Percentiles rank a stretch among this genome's conserved stretches.
Conservation (phyloP, 2,329 filamentous ascomycete genomes). For the Fusarium sp. region DNA sequence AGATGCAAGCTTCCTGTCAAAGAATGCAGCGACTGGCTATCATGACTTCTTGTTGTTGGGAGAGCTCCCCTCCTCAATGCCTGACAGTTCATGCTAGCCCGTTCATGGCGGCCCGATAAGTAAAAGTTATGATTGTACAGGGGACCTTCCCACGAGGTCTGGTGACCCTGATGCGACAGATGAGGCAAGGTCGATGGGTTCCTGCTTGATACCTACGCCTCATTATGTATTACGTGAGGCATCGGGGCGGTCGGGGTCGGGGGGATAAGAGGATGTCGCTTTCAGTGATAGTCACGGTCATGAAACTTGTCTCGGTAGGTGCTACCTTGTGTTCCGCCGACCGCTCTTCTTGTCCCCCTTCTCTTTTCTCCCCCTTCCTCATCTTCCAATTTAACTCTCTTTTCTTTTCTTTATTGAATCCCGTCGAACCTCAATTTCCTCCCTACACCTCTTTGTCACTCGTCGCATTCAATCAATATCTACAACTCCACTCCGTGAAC, state of each 20-base stretch:
- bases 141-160: constrained; percentile 22
- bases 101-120: constrained; percentile 32
- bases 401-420: not conserved
- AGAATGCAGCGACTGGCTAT: constrained; percentile 27
- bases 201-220: constrained; percentile 28
- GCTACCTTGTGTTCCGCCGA: constrained; percentile 31
- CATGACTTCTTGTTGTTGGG: constrained; percentile 37
- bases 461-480: not conserved
- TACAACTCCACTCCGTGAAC: not conserved
- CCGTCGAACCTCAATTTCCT: not conserved
- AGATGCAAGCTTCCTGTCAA: constrained; percentile 22
- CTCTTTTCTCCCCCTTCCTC: constrained; percentile 8
- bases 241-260: constrained; percentile 13
- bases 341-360: constrained; percentile 35
- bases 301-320: constrained; percentile 22
- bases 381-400: not conserved
- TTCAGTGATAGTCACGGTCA: constrained; percentile 9
- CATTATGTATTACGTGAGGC: constrained; percentile 35
- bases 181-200: constrained; percentile 22
- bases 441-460: not conserved
- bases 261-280: constrained; percentile 15
- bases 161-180: constrained; percentile 31
- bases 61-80: constrained; percentile 27
- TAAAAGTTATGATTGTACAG: constrained; percentile 35
- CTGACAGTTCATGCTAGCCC: constrained; percentile 15